A percentile compares a stretch with the other conserved stretches of the same genome.
phyloP scores from a whole-genome alignment of 495 filamentous ascomycete species.

The Peziza echinospora region DNA sequence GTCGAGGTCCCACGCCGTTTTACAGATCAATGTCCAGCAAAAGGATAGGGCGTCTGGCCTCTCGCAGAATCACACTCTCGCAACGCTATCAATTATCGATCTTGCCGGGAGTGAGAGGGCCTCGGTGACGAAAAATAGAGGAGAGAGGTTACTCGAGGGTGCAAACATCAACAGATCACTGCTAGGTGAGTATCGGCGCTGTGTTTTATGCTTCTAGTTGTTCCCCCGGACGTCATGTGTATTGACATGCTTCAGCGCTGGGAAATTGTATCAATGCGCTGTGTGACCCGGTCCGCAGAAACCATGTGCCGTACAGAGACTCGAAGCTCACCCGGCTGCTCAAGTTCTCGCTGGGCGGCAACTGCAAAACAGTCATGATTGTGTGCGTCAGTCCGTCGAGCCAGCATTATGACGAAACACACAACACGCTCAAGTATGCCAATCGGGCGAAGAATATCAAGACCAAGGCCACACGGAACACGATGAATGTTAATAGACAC shows the following conservation, averaged over 20 bases:
- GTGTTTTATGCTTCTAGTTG: background rate
- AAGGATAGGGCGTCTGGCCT: constrained; percentile 85
- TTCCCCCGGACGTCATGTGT: background rate
- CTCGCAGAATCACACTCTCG: constrained; percentile 93
- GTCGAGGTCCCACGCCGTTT: constrained; percentile 91
- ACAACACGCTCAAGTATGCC: constrained; percentile 93
- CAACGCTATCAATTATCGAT: constrained; percentile 94
- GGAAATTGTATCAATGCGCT: constrained; percentile 98
- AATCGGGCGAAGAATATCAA: constrained; percentile 99
- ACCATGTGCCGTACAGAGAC: constrained; percentile 93
- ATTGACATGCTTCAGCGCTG: constrained; percentile 31
- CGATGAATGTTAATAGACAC: constrained; percentile 97
- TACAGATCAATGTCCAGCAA: constrained; percentile 89
- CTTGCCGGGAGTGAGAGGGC: constrained; percentile 89
- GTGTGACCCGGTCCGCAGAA: constrained; percentile 77
- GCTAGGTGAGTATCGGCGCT: constrained; percentile 23
- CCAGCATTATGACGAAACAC: constrained; percentile 93
- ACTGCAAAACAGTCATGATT: constrained; percentile 99
- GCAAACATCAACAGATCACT: constrained; percentile 99
- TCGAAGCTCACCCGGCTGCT: constrained; percentile 90
- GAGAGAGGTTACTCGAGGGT: constrained; percentile 75
- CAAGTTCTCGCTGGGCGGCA: constrained; percentile 92
- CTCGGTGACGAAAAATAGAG: constrained; percentile 90
- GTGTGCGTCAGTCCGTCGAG: constrained; percentile 95
- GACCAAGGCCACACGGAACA: constrained; percentile 94